Evolutionary conservation across 805 yeast species (phyloP).

Genomic region (Candida yuanshanica): DNA sequence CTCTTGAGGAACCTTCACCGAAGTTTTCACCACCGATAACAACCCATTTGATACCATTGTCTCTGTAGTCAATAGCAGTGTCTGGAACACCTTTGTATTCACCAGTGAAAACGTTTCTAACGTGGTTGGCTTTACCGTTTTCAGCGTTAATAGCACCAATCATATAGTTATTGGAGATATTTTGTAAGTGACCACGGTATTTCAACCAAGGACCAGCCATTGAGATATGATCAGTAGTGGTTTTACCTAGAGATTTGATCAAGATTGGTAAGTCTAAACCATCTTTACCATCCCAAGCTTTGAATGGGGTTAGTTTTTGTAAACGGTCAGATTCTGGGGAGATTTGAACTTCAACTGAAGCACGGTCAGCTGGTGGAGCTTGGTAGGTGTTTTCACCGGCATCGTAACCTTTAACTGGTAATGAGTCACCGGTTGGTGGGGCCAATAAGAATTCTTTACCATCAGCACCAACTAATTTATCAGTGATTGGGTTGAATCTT

Average conservation of each 20-base stretch:
- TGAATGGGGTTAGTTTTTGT: slow-evolving; percentile 89
- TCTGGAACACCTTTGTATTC: slow-evolving; percentile 94
- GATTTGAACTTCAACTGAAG: slow-evolving; percentile 65
- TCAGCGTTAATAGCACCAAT: slow-evolving; percentile 98
- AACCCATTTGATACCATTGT: slow-evolving; percentile 89
- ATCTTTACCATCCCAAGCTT: slow-evolving; percentile 96
- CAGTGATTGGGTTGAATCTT: slow-evolving; percentile 93
- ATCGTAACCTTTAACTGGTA: slow-evolving; percentile 87
- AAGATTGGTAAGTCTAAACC: slow-evolving; percentile 84
- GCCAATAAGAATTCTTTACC: slow-evolving; percentile 87
- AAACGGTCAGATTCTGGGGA: slow-evolving; percentile 93
- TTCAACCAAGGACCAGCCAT: slow-evolving; percentile 99
- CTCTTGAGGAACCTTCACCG: slow-evolving; percentile 99
- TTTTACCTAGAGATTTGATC: slow-evolving; percentile 94
- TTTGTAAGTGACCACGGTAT: slow-evolving; percentile 99
- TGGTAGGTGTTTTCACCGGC: slow-evolving; percentile 93
- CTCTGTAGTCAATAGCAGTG: slow-evolving; percentile 92
- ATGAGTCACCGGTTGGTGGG: slow-evolving; percentile 87
- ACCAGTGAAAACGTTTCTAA: slow-evolving; percentile 89
- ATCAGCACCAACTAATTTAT: slow-evolving; percentile 77
- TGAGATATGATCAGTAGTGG: slow-evolving; percentile 98
- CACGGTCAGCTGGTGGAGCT: slow-evolving; percentile 91
- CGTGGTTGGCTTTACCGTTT: slow-evolving; percentile 88
- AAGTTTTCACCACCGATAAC: slow-evolving; percentile 98
- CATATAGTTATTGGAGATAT: slow-evolving; percentile 98